Conservation (phyloP, 148 eudicot species). For the Rhododendron kiyosumense region DNA sequence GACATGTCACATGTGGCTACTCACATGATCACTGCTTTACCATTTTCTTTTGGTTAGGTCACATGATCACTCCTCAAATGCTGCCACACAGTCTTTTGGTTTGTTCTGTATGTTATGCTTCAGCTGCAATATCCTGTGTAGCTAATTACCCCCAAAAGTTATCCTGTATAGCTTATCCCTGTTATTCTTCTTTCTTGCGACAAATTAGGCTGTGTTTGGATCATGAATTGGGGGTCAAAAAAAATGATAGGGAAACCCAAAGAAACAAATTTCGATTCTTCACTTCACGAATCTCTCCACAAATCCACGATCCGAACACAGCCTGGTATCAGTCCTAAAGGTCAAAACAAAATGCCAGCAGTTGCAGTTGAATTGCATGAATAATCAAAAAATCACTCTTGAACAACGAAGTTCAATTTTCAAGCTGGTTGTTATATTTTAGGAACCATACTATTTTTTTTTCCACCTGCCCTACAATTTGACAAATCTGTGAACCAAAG, state of each 20-base stretch:
- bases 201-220: neutral
- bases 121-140: neutral
- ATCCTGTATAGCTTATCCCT: neutral
- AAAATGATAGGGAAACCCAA: neutral
- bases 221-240: neutral
- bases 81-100: neutral
- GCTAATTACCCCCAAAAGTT: neutral
- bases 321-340: neutral
- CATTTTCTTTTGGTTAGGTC: neutral
- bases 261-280: neutral
- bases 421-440: neutral
- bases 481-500: neutral
- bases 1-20: neutral
- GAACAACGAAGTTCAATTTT: neutral
- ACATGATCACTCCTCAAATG: neutral
- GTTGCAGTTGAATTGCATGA: neutral
- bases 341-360: neutral
- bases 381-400: neutral
- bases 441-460: neutral
- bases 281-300: neutral
- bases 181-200: neutral
- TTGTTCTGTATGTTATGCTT: neutral
- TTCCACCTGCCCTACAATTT: neutral
- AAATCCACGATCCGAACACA: neutral
- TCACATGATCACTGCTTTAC: neutral